Evolutionary conservation across 2,329 filamentous ascomycete genomes (phyloP), one percentile per base, ranked within the genome.

Genomic region (Pseudocercospora vitis): DNA sequence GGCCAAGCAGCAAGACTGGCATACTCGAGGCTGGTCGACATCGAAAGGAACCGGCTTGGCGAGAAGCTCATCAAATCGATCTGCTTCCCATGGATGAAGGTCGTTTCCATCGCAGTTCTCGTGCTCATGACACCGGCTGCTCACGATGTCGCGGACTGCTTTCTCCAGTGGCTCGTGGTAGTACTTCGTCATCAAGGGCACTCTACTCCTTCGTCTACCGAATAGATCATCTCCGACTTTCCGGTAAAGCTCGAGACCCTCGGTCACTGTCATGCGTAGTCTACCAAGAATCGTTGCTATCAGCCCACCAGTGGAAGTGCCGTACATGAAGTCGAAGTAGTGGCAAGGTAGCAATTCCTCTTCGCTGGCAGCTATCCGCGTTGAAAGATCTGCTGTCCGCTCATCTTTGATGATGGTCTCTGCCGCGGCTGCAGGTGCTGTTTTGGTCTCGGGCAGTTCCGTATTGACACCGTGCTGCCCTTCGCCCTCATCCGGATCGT

Each of bases 261-360:
- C 74, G 1, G 71, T 69, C 3, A 77, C 73, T 1, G 72, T 75
- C 76, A 78, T 78, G 4, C 76, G 76, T 39, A 79, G 64, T 11
- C 76, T 68, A 0, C 74, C 76, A 2, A 79, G 71, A 69, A 79
- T 76, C 1, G 76, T 77, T 1, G 76, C 74, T 52, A 79, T 79
- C 32, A 79, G 65, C 11, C 77, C 77, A n/a, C 77, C 77, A 0
- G 76, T 80, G 32, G 73, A 76, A 4, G 77, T 79, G 18, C 77
- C 77, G 50, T 77, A 78, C 70, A 79, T 78, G 65, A 77, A 76
- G 57, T 80, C 77, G 64, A 80, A 80, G 63, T 79, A 79, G 56
- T 79, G 74, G 53, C 75, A 78, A 52, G 76, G 77, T 8, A 77
- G 64, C 1, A 78, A 68, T 39, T 76, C 71, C 42, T 74, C 68